These are phyloP conservation scores for Chamaecyparis obtusa DNA, from an alignment of 75 land plant genomes.

Conservation along the genomic window DNA sequence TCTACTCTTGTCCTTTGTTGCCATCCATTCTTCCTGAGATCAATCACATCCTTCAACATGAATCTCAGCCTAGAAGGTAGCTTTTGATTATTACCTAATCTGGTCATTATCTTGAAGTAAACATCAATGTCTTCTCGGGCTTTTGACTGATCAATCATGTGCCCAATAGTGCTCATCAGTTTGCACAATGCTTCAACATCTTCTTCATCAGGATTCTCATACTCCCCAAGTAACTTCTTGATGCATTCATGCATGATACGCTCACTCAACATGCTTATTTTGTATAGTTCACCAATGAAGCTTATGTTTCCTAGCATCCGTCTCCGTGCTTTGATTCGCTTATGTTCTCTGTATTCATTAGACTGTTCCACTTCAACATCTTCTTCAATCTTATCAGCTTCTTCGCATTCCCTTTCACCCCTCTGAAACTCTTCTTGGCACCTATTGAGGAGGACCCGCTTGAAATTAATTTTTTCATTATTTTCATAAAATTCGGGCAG, in stretches of 20 bases:
- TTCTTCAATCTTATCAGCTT: constrained; percentile 73
- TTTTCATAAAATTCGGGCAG: constrained; percentile 82
- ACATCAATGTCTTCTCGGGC: constrained; percentile 85
- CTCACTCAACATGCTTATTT: constrained; percentile 94
- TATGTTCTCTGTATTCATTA: constrained; percentile 75
- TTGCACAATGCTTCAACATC: constrained; percentile 96
- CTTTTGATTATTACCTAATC: constrained; percentile 61
- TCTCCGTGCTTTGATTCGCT: constrained; percentile 65
- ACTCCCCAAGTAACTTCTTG: constrained; percentile 65
- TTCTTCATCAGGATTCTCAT: constrained; percentile 84
- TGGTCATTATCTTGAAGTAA: constrained; percentile 68
- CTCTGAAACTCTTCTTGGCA: constrained; percentile 98
- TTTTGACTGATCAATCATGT: constrained; percentile 80
- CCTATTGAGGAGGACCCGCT: constrained; percentile 82
- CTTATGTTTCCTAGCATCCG: constrained; percentile 97
- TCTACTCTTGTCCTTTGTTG: constrained; percentile 95
- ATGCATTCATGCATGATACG: constrained; percentile 98
- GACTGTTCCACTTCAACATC: constrained; percentile 67
- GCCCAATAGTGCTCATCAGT: constrained; percentile 95
- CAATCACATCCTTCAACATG: constrained; percentile 86
- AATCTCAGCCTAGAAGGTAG: constrained; percentile 84
- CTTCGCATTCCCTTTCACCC: constrained; percentile 86
- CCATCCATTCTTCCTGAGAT: constrained; percentile 89
- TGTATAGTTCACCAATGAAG: constrained; percentile 92
- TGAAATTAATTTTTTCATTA: constrained; percentile 88